These are phyloP conservation scores for Tulasnella sp. DNA, from an alignment of 768 basidiomycete genomes.

Conservation along the genomic window DNA sequence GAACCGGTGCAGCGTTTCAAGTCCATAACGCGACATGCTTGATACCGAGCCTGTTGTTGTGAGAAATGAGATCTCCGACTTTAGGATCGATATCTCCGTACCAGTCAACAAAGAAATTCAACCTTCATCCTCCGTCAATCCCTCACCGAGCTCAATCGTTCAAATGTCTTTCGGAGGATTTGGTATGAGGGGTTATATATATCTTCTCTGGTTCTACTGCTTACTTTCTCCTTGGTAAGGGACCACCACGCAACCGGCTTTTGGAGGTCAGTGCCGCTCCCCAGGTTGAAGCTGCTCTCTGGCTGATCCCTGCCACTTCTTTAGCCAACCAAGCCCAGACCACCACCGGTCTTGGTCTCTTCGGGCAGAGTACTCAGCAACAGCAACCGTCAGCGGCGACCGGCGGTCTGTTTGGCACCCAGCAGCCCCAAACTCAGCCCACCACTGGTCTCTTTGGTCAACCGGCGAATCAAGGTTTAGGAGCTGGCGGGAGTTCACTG, in stretches of 20 bases:
- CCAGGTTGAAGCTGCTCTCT: neutral
- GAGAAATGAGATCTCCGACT: neutral
- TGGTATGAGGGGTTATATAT: neutral
- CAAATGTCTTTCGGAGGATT: constrained; percentile 23
- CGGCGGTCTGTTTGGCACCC: constrained; percentile 34
- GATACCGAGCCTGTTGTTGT: too few relatives aligned
- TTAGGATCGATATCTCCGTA: neutral
- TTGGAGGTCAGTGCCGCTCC: neutral
- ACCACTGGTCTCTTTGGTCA: constrained; percentile 21
- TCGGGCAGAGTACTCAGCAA: constrained; percentile 34
- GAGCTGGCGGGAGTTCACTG: constrained; percentile 28
- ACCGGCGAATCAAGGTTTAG: neutral
- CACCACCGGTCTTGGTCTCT: constrained; percentile 34
- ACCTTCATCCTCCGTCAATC: neutral
- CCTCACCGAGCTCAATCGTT: neutral
- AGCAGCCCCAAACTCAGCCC: constrained; percentile 15
- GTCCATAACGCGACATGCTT: neutral
- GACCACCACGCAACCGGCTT: neutral
- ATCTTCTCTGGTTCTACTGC: neutral
- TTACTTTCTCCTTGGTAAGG: neutral
- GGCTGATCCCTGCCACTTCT: neutral
- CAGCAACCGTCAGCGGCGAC: constrained; percentile 23
- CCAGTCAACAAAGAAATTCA: constrained; percentile 17
- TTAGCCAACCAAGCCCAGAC: constrained; percentile 14
- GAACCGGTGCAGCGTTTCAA: neutral